Evolutionary conservation across 768 basidiomycete species (phyloP).

Genomic region (Panaeolus cyanescens): DNA sequence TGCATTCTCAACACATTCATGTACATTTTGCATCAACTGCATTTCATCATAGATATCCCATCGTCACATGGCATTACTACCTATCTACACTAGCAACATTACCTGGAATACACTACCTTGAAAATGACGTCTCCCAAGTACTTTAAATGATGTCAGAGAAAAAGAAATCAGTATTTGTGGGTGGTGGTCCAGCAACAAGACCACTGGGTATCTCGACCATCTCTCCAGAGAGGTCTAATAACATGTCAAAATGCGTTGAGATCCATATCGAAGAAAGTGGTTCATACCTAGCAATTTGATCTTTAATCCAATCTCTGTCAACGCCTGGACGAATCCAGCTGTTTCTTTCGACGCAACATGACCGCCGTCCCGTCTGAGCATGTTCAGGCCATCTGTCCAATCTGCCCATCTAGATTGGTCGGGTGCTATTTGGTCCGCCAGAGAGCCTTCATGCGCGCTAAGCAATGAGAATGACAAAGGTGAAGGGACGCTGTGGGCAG

Average conservation of each 20-base stretch:
- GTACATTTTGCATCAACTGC: constrained; percentile 61
- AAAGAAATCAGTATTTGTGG: constrained; percentile 81
- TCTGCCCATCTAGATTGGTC: constrained; percentile 85
- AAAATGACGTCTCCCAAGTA: constrained; percentile 1
- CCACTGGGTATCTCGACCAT: constrained; percentile 87
- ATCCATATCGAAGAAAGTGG: neutral
- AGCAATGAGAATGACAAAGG: constrained; percentile 79
- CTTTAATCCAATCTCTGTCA: constrained; percentile 91
- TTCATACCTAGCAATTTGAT: constrained; percentile 82
- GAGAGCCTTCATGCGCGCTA: constrained; percentile 65
- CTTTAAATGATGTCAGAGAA: constrained; percentile 65
- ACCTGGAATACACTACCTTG: constrained; percentile 18
- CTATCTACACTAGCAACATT: constrained; percentile 20
- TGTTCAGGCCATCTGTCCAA: constrained; percentile 92
- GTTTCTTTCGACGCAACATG: constrained; percentile 87
- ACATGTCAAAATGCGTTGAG: neutral
- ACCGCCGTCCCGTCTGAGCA: constrained; percentile 80
- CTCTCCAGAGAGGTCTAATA: constrained; percentile 82
- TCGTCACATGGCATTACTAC: constrained; percentile 26
- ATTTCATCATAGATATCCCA: constrained; percentile 39
- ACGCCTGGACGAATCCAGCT: constrained; percentile 78
- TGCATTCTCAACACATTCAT: constrained; percentile 18
- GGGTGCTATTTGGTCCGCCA: constrained; percentile 79
- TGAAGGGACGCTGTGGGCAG: constrained; percentile 52
- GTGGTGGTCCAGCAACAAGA: constrained; percentile 75